Evolutionary conservation across 352 stramenopile species (phyloP).

Genomic region (Phytophthora chlamydospora): DNA sequence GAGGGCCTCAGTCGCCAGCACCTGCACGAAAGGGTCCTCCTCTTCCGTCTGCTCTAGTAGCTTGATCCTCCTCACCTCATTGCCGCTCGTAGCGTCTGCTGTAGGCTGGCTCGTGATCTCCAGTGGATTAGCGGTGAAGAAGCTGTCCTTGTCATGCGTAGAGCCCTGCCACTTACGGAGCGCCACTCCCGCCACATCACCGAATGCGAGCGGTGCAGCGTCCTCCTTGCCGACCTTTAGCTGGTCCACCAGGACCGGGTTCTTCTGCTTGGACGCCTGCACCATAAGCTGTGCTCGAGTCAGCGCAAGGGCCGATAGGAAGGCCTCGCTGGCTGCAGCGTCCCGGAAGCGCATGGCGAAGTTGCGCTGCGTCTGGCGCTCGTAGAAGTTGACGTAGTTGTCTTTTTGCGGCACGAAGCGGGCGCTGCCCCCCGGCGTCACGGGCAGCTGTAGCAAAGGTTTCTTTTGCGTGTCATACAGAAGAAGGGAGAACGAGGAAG

Average conservation of each 20-base stretch:
- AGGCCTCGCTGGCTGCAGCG: slow-evolving; percentile 33
- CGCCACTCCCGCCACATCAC: slow-evolving; percentile 62
- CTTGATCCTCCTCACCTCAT: slow-evolving; percentile 57
- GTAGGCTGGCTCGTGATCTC: slow-evolving; percentile 44
- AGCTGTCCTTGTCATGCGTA: slow-evolving; percentile 18
- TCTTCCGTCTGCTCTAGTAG: slow-evolving; percentile 28
- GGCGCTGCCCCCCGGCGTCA: slow-evolving; percentile 29
- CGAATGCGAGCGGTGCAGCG: slow-evolving; percentile 34
- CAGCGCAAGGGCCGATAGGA: slow-evolving; percentile 58
- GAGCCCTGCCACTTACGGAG: slow-evolving; percentile 58
- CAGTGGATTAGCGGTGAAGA: slow-evolving; percentile 65
- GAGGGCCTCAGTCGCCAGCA: slow-evolving; percentile 55
- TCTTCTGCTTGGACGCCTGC: slow-evolving; percentile 24
- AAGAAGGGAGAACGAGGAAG: slow-evolving; percentile 51
- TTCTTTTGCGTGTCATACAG: slow-evolving; percentile 79
- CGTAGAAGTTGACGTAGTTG: slow-evolving; percentile 77
- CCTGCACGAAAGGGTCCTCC: slow-evolving; percentile 34
- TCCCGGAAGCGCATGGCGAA: slow-evolving; percentile 85
- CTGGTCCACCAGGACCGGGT: slow-evolving; percentile 49
- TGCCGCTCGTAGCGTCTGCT: slow-evolving; percentile 27
- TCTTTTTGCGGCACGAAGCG: slow-evolving; percentile 74
- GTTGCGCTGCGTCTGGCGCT: slow-evolving; percentile 51
- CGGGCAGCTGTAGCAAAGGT: slow-evolving; percentile 53
- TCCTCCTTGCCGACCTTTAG: slow-evolving; percentile 55
- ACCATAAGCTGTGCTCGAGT: slow-evolving; percentile 60